Base-by-base conservation (phyloP, 129 eudicot species). In the Flaveria trinervia region DNA sequence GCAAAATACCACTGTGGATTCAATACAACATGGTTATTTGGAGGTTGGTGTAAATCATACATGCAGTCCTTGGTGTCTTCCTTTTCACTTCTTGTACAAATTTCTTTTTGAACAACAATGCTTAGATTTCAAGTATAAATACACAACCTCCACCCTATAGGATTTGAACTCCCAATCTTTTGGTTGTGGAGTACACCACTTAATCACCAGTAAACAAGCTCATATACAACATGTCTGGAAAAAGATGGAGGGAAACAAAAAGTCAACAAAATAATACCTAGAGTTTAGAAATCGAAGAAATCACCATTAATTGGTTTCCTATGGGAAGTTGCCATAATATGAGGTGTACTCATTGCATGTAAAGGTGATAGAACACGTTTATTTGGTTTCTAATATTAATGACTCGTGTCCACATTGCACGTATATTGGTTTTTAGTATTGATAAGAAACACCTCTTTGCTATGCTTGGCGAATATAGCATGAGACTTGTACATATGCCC, bases 1-100 rank as follows among this genome's bases (percentile, higher is more conserved):
- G 3, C 36, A 3, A n/a, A 55, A 55, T 55, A 18, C 23, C 25
- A 17, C 61, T n/a, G 17, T 55, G 23, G 26, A 55, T 55, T 0
- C 61, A 55, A 55, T 17, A 5, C 61, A 55, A 55, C 61, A 55
- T 55, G 61, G 61, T 55, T 55, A 55, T 55, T 55, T 55, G 61
- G 54, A 49, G 15, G 4, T 49, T 49, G 54, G 54, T 49, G 54
- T 12, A 45, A 45, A 14, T 49, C 54, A 49, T 49, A 54, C 10
- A 54, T 16, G 65, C 1, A 20, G 16, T 59, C 9, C 65, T 20
- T 22, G 5, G 65, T 3, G 33, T 59, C 33, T 9, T 59, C 65
- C 65, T 59, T 23, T 22, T 59, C 33, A 59, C 25, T 59, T 59
- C 25, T 59, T 59, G 3, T 54, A 54, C 25, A 13, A 14, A 12